Percentiles rank a stretch among this genome's conserved stretches.
Conservation (phyloP, 2,329 filamentous ascomycete species). For the Diaporthe citri region DNA sequence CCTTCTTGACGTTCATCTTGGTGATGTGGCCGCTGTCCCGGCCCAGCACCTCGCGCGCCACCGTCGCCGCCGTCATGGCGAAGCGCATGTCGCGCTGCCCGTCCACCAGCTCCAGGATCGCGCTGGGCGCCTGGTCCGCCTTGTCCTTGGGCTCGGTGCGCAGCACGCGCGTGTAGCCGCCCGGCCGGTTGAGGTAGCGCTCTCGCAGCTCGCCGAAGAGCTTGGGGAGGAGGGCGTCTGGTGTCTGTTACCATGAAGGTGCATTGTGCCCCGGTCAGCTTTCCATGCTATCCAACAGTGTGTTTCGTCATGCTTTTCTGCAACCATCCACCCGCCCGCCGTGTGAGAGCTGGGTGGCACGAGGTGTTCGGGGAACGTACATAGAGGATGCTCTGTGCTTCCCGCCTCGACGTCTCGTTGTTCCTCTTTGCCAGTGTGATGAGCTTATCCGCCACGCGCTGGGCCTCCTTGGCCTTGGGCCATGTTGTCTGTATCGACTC, state of each 20-base stretch:
- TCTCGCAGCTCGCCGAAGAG: conserved; percentile 86
- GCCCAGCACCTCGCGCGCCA: conserved; percentile 73
- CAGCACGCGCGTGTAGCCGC: conserved; percentile 95
- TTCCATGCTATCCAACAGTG: no score
- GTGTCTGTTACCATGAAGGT: conserved; percentile 63
- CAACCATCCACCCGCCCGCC: no score
- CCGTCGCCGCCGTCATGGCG: conserved; percentile 88
- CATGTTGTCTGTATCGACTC: conserved; percentile 96
- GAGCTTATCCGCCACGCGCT: conserved; percentile 91
- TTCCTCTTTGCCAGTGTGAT: conserved; percentile 95
- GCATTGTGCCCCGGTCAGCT: background rate
- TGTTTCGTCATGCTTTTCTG: background rate
- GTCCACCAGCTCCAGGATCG: conserved; percentile 95
- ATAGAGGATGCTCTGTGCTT: conserved; percentile 85
- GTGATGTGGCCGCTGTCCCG: conserved; percentile 78
- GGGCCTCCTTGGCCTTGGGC: conserved; percentile 97
- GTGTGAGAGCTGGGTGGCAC: conserved; percentile 54
- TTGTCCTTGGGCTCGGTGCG: conserved; percentile 90
- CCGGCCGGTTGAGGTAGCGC: conserved; percentile 83
- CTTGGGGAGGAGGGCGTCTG: conserved; percentile 80
- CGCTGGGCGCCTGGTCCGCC: conserved; percentile 90
- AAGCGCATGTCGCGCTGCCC: conserved; percentile 95
- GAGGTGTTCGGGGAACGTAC: conserved; percentile 70
- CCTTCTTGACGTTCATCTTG: conserved; percentile 82
- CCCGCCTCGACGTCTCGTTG: conserved; percentile 81